phyloP scores from a whole-genome alignment of 352 stramenopile genomes.

The Globisporangium recalcitrans region DNA sequence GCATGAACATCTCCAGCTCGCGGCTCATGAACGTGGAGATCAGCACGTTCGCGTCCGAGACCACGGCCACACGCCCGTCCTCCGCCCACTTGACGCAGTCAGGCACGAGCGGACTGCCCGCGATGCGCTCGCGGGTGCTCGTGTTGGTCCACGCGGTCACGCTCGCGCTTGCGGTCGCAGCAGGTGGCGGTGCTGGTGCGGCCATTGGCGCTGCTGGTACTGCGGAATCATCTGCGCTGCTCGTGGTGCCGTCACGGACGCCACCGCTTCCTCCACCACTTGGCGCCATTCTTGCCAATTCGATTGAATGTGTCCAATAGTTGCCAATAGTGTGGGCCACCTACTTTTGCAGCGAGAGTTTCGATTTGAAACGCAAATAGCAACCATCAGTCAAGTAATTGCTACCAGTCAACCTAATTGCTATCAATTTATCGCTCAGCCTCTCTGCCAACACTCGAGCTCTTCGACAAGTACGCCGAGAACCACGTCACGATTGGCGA shows the following conservation, averaged over 20 bases:
- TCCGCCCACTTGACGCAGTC: conserved; percentile 65
- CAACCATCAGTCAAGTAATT: no score
- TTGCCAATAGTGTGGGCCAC: no score
- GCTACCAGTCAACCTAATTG: no score
- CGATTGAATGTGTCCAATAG: no score
- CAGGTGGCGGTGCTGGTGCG: not conserved
- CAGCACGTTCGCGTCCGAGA: conserved; percentile 69
- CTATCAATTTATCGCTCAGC: no score
- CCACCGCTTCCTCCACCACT: not conserved
- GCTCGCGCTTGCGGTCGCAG: not conserved
- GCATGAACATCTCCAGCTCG: conserved; percentile 79
- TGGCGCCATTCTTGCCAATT: conserved; percentile 1
- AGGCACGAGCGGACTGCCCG: conserved; percentile 60
- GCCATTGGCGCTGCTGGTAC: no score
- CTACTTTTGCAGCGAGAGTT: no score
- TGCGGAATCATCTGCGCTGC: not conserved
- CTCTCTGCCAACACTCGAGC: no score
- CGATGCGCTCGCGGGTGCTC: conserved; percentile 64
- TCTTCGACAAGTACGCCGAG: no score
- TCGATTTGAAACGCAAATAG: no score
- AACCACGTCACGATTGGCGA: no score
- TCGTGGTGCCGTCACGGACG: not conserved
- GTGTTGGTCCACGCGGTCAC: conserved; percentile 22
- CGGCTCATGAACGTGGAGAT: conserved; percentile 76
- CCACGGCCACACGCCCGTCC: conserved; percentile 65